phyloP scores from a whole-genome alignment of 306 rosid species.

The Cicer arietinum region DNA sequence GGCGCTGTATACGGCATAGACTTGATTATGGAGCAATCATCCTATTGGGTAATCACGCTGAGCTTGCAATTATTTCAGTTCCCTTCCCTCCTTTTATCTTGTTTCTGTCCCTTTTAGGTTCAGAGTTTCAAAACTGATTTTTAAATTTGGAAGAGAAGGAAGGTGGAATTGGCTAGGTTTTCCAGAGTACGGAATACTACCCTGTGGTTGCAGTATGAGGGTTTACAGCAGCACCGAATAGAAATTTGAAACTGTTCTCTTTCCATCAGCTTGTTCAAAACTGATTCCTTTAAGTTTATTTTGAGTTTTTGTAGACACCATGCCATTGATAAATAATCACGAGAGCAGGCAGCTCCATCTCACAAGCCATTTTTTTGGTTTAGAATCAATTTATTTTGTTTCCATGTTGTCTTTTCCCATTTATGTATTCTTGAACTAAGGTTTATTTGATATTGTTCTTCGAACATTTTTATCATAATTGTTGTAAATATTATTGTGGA shows the following conservation, averaged over 20 bases:
- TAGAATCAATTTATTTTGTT: conserved; percentile 30
- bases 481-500: conserved; percentile 42
- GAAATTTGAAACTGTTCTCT: neutral
- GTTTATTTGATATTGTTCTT: conserved; percentile 31
- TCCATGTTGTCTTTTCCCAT: neutral
- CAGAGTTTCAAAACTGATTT: conserved; percentile 25
- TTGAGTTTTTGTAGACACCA: conserved; percentile 31
- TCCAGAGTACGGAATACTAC: conserved; percentile 16
- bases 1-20: conserved; percentile 92
- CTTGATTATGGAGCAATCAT: conserved; percentile 94
- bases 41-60: conserved; percentile 67
- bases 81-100: conserved; percentile 16
- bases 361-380: conserved; percentile 27
- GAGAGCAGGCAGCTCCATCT: conserved; percentile 25
- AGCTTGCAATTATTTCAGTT: conserved; percentile 37
- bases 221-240: conserved; percentile 2
- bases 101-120: conserved; percentile 16
- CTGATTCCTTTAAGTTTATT: conserved; percentile 30
- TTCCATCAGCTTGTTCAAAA: conserved; percentile 32
- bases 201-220: neutral
- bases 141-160: conserved; percentile 11
- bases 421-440: conserved; percentile 29
- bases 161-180: conserved; percentile 34
- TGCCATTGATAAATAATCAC: conserved; percentile 22
- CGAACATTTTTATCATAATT: conserved; percentile 24